Base-by-base conservation (phyloP, 371 early-diverging fungal genomes). In the Coemansia sp. region DNA sequence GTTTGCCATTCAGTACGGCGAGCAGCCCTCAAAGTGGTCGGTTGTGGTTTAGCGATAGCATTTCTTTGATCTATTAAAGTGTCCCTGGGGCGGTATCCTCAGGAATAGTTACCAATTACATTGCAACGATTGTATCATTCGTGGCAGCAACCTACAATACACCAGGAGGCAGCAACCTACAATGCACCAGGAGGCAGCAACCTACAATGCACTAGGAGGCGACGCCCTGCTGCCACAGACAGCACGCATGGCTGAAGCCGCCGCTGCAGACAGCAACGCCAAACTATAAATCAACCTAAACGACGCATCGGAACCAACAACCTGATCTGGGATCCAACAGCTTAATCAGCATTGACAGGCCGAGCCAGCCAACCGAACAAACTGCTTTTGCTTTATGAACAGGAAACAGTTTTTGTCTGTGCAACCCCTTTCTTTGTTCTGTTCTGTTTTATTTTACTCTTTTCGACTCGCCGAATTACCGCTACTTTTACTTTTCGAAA, bases 1-100 rank as follows among this genome's bases (percentile, higher is more conserved):
- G 64, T 84, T 92, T 87, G 91, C 88, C 58, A 95, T 98, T 72
- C 98, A 98, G 86, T 95, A 96, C 70, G 97, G 96, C 71, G 94
- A 94, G 7, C 44, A 39, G 12, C 59, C 72, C 2, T 73, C 73
- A 30, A 47, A 73, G 52, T 73, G 73, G 73, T 73, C 73, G 28
- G 72, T 73, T 20, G 61, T 65, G 6, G 70, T 72, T 3, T 57
- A 72, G 16, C 59, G 18, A 23, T 8, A n/a, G 50, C 50, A 2
- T 48, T 44, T 37, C 37, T 37, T 37, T 37, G 30, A 37, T 37
- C 37, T 8, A 37, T 37, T 9, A 37, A 11, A 11, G 9, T 37
- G 37, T 3, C 25, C 25, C 37, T 37, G 2, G 11, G 37, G 37
- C 37, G 37, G 9, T 37, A 37, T 11, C 9, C 37, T 37, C 11